Percentiles rank a stretch among this genome's conserved stretches.
phyloP scores from a whole-genome alignment of 495 filamentous ascomycete species.

The Penicillium paradoxum region DNA sequence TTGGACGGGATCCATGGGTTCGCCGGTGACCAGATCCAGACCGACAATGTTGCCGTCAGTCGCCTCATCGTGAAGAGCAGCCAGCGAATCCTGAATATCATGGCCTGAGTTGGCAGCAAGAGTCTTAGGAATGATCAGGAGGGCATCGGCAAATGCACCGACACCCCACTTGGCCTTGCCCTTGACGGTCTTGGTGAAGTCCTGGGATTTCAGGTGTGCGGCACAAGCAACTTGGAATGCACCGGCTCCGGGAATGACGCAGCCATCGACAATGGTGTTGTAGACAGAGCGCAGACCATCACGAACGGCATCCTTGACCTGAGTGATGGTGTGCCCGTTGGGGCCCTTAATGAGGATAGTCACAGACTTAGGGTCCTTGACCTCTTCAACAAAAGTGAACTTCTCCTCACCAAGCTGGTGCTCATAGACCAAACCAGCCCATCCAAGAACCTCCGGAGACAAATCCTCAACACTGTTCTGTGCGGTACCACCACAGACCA shows the following conservation, averaged over 20 bases:
- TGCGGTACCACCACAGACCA: constrained; percentile 83
- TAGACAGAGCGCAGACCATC: constrained; percentile 93
- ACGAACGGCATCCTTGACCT: constrained; percentile 95
- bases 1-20: constrained; percentile 93
- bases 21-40: constrained; percentile 76
- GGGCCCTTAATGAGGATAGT: constrained; percentile 97
- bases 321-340: constrained; percentile 91
- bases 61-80: constrained; percentile 78
- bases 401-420: constrained; percentile 98
- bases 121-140: constrained; percentile 93
- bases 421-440: constrained; percentile 96
- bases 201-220: constrained; percentile 77
- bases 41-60: constrained; percentile 81
- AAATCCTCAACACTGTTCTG: constrained; percentile 97
- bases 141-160: constrained; percentile 86
- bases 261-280: constrained; percentile 97
- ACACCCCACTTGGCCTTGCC: constrained; percentile 97
- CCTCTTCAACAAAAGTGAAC: constrained; percentile 97
- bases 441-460: constrained; percentile 82
- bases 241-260: constrained; percentile 89
- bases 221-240: constrained; percentile 96
- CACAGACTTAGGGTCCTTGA: constrained; percentile 98
- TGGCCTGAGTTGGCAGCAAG: constrained; percentile 94
- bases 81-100: constrained; percentile 90
- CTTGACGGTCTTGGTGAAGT: constrained; percentile 81